Evolutionary conservation across 768 basidiomycete genomes (phyloP).

Genomic region (Cantharellus anzutake): DNA sequence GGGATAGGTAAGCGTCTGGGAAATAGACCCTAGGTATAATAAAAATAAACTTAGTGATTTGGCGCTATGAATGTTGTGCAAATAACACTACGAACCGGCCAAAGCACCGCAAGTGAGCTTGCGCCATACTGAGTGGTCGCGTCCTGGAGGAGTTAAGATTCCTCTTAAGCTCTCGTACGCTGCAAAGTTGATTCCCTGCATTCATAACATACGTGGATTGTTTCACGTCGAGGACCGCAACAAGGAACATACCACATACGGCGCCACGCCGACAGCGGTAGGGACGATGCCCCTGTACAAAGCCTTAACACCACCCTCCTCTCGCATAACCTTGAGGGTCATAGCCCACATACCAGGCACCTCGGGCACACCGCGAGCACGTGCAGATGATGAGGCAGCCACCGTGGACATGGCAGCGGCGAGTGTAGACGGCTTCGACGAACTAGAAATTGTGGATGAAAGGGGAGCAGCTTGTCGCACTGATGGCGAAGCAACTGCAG

Average conservation of each 20-base stretch:
- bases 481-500: neutral
- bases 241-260: constrained; percentile 22
- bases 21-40: constrained; percentile 46
- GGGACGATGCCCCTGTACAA: constrained; percentile 70
- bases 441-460: neutral
- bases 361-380: constrained; percentile 20
- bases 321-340: constrained; percentile 75
- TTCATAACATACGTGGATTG: neutral
- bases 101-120: constrained; percentile 76
- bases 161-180: constrained; percentile 72
- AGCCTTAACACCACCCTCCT: constrained; percentile 79
- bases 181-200: constrained; percentile 67
- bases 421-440: constrained; percentile 2
- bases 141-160: constrained; percentile 58
- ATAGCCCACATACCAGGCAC: constrained; percentile 52
- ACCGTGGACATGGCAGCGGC: constrained; percentile 12
- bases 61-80: neutral
- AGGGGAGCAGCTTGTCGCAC: neutral
- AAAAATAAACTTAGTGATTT: neutral
- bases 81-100: constrained; percentile 34
- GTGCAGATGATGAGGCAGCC: constrained; percentile 11
- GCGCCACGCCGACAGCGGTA: constrained; percentile 79
- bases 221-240: neutral
- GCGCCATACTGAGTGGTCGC: constrained; percentile 37
- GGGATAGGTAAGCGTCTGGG: constrained; percentile 88